Base-by-base conservation (phyloP, 192 early-diverging fungal genomes). In the Phycomyces nitens region DNA sequence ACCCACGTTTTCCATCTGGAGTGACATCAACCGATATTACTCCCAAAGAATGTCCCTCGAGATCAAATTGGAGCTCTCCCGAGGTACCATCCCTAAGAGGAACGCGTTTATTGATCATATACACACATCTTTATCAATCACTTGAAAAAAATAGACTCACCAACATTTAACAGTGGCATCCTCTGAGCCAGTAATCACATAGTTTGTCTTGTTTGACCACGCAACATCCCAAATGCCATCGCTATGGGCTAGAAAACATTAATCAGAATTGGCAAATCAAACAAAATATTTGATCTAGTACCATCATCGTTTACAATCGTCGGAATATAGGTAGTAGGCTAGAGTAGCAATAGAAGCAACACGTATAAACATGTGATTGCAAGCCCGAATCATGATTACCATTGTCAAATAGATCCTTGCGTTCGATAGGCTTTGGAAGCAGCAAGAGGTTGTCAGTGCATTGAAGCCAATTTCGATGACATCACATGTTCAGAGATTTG, bases 221-320 rank as follows among this genome's bases (percentile, higher is more conserved):
- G 84, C 82, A 6, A 89, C 87, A 51, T 81, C 69, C 92, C 92
- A 94, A 60, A 94, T 89, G 55, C 86, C 89, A 67, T 90, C 91
- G 39, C 80, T 84, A 62, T 94, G 92, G 0, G 91, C 92, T 92
- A 75, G 24, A 10, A 50, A 34, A 8, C 44, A 26, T 24, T 16
- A 53, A 56, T 16, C 34, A 29, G 44, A 56, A 5, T 51, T 2
- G 14, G 42, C 6, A n/a, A 42, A 55, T 24, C 52, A 43, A 23
- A 53, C 14, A 9, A 27, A 41, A 8, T 9, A 12, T 63, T 26
- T 53, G 1, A 6, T 20, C 10, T n/a, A 1, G 43, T 70, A 82
- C 81, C 81, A 21, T 80, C 64, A 22, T 74, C 72, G 40, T 79
- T 77, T 12, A 67, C 73, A 23, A 80, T 56, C 24, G 65, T 80